Evolutionary conservation across 2,329 filamentous ascomycete species (phyloP), one percentile per base, ranked within the genome.

Genomic region (Eurotiales sp.): DNA sequence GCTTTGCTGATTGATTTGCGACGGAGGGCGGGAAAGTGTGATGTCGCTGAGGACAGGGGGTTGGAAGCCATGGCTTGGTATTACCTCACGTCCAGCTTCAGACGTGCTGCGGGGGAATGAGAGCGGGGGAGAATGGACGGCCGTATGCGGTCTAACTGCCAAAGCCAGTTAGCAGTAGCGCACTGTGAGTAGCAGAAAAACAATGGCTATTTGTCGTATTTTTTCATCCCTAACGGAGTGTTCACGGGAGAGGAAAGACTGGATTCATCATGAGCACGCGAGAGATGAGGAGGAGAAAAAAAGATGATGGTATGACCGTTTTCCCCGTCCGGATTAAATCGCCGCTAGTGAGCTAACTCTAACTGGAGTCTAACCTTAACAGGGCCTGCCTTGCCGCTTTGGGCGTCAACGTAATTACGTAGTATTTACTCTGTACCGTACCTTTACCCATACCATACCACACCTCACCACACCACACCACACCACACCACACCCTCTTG

Each of bases 11-110:
- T 47, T 22, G 60, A 57, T 52, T 58, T 60, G 37, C 58, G 56
- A 42, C 56, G 60, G 37, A 58, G 42, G n/a, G 51, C 52, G 17
- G 56, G 55, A n/a, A 58, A 60, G 36, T 58, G 56, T 21, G 51
- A 52, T 17, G 39, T 52, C 6, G 46, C 37, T 1, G 46, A 42
- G 5, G 57, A 37, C 25, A n/a, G n/a, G n/a, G 51, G 50, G 42
- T 15, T 15, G 42, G 51, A 22, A 23, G 51, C 43, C 53, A 53
- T 17, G n/a, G 21, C 21, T 41, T 11, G 46, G 5, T 27, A 6
- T 27, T 27, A 27, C 10, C 10, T 27, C 10, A 37, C 15, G 8
- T 17, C 32, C 4, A n/a, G n/a, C 8, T 37, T 10, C 34, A 42
- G 25, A 27, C 25, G 25, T 27, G 25, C 10, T 27, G 25, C 10